Percentiles rank a stretch among this genome's conserved stretches.
Conservation (phyloP, 2,329 filamentous ascomycete genomes). For the Stemphylium lycopersici region DNA sequence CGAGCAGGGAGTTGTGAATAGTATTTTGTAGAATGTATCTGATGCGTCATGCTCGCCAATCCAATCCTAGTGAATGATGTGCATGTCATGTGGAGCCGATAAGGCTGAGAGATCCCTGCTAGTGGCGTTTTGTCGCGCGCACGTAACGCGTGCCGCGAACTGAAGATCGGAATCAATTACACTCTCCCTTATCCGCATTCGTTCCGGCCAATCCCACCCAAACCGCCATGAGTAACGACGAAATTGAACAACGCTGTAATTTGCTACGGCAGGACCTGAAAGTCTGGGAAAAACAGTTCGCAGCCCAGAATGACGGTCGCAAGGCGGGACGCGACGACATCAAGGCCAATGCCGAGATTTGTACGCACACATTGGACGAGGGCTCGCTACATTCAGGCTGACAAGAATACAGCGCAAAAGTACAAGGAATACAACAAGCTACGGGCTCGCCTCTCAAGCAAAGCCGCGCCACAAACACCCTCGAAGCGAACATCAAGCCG, state of each 20-base stretch:
- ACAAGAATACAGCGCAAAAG: conserved; percentile 62
- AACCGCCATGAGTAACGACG: conserved; percentile 35
- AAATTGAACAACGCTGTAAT: conserved; percentile 73
- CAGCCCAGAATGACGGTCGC: conserved; percentile 64
- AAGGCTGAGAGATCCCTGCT: conserved; percentile 32
- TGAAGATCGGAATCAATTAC: conserved; percentile 26
- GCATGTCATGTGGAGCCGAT: conserved; percentile 17
- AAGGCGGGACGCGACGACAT: conserved; percentile 79
- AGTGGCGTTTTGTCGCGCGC: conserved; percentile 28
- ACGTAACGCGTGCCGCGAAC: conserved; percentile 40
- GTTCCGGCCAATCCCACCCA: conserved; percentile 14
- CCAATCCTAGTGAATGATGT: conserved; percentile 18
- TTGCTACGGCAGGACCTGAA: conserved; percentile 79
- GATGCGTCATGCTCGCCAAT: conserved; percentile 38
- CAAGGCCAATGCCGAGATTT: conserved; percentile 73
- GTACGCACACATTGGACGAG: conserved; percentile 53
- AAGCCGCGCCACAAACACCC: conserved; percentile 38
- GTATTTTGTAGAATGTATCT: conserved; percentile 49
- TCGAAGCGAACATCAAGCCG: conserved; percentile 37
- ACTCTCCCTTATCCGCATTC: conserved; percentile 18
- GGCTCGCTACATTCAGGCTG: conserved; percentile 7
- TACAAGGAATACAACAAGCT: conserved; percentile 78
- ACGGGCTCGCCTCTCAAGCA: conserved; percentile 49
- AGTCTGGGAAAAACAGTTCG: conserved; percentile 74
- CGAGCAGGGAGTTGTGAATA: conserved; percentile 48